These are phyloP conservation scores for Leccinum solheimii DNA, from an alignment of 1,284 basidiomycete species.

Conservation along the genomic window DNA sequence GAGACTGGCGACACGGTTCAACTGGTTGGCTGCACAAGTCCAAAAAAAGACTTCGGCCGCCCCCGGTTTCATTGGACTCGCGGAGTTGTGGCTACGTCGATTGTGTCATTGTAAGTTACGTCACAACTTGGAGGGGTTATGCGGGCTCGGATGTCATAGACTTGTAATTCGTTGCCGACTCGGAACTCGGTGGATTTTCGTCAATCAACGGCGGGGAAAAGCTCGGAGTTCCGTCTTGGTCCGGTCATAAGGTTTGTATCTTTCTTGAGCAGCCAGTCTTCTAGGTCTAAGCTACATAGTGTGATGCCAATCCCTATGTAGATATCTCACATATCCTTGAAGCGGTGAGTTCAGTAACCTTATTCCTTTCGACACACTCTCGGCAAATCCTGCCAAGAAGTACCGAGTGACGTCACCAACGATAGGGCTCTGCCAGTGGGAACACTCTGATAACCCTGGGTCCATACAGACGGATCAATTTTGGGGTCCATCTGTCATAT, in stretches of 20 bases:
- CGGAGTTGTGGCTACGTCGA: not conserved
- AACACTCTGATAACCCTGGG: not conserved
- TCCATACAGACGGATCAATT: not conserved
- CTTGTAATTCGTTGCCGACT: not conserved
- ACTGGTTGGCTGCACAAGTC: not conserved
- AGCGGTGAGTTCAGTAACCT: no score
- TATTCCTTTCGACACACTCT: not conserved
- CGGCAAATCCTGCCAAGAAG: not conserved
- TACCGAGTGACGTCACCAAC: not conserved
- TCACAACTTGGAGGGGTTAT: not conserved
- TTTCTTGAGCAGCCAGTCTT: not conserved
- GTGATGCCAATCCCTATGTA: not conserved
- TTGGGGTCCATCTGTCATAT: not conserved
- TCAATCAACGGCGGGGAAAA: not conserved
- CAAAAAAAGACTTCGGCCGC: not conserved
- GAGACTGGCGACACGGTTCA: not conserved
- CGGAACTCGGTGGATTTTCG: not conserved
- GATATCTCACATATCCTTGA: no score
- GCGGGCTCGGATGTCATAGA: not conserved
- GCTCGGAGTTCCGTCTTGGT: not conserved
- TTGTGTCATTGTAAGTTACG: not conserved
- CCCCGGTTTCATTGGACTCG: not conserved
- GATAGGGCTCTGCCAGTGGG: not conserved
- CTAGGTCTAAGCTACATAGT: not conserved
- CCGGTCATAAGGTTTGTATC: not conserved